These are phyloP conservation scores for Termitomyces sp. DNA, from an alignment of 768 basidiomycete genomes.

Conservation along the genomic window DNA sequence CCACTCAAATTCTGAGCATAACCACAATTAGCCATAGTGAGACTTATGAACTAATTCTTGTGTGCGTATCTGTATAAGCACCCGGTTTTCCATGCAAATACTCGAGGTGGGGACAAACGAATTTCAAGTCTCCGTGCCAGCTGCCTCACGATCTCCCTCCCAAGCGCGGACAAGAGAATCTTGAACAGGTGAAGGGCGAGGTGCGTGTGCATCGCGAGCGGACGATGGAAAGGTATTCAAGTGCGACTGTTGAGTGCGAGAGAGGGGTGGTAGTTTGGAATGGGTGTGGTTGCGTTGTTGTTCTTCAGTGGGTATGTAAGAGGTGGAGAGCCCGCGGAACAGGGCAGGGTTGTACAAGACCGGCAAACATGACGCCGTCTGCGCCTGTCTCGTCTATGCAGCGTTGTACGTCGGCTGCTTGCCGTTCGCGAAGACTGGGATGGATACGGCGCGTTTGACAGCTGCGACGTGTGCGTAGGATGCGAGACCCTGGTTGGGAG, in stretches of 20 bases:
- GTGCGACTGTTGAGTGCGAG: constrained; percentile 59
- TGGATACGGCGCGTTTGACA: constrained; percentile 84
- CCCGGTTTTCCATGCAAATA: not conserved
- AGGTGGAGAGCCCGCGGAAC: constrained; percentile 42
- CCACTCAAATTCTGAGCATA: too few species aligned
- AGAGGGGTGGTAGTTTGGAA: constrained; percentile 37
- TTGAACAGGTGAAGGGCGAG: constrained; percentile 78
- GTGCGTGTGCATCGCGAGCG: constrained; percentile 60
- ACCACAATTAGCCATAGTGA: too few species aligned
- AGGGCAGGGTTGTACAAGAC: constrained; percentile 90
- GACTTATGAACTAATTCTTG: constrained; percentile 3
- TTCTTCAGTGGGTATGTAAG: not conserved
- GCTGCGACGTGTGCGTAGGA: constrained; percentile 89
- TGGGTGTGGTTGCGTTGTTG: not conserved
- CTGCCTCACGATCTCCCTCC: constrained; percentile 50
- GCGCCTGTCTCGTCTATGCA: constrained; percentile 85
- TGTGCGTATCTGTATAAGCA: not conserved
- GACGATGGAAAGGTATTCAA: constrained; percentile 87
- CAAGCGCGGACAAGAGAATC: constrained; percentile 76
- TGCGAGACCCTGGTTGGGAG: constrained; percentile 62
- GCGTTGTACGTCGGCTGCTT: constrained; percentile 47
- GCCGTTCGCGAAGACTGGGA: constrained; percentile 97
- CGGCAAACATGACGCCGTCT: constrained; percentile 94
- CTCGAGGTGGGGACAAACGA: constrained; percentile 1
- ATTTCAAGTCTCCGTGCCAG: constrained; percentile 56